Base-by-base conservation (phyloP, 2,329 filamentous ascomycete genomes). In the Capronia coronata region DNA sequence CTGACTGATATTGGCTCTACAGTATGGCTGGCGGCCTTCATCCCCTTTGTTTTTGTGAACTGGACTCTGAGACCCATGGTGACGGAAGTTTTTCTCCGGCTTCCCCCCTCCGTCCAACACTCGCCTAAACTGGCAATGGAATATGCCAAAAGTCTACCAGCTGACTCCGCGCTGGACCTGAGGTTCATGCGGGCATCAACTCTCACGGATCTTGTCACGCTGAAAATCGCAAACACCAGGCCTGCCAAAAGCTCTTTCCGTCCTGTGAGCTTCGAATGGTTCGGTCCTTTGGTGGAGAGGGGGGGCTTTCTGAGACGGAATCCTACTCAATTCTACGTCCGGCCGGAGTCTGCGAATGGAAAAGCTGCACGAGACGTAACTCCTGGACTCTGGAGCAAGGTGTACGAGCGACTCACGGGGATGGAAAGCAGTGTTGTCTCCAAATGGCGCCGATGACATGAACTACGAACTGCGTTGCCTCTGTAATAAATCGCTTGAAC, bases 41-140 rank as follows among this genome's bases (percentile, higher is more conserved):
- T 85, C 7, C 87, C 87, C 2, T 70, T 88, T 59, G 49, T 79
- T 29, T 79, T 82, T 61, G 74, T 87, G 18, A 72, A 76, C 29
- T 84, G 81, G 64, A 76, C 77, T 40, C 80, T 83, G 1, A 74
- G 79, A 0, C 84, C 87, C 2, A 86, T 85, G 62, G 85, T 91
- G 6, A 80, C 81, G 34, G 81, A 82, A 62, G 75, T 93, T 52
- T 80, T 86, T 65, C 69, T 93, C 43, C 76, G 78, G 18, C 72
- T 90, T 1, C 87, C 87, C 0, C 64, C 72, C 0, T 77, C 76
- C 57, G 85, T 84, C 13, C 79, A 84, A 38, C 67, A 73, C 32
- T 84, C 82, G 0, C 76, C 75, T 27, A 68, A 72, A 48, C 62
- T 65, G 14, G 66, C 70, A 13, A 53, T 69, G 35, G 64, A 68